A percentile compares a stretch with the other conserved stretches of the same genome.
phyloP scores from a whole-genome alignment of 2,329 filamentous ascomycete species.

The Nannizziopsis barbatae region DNA sequence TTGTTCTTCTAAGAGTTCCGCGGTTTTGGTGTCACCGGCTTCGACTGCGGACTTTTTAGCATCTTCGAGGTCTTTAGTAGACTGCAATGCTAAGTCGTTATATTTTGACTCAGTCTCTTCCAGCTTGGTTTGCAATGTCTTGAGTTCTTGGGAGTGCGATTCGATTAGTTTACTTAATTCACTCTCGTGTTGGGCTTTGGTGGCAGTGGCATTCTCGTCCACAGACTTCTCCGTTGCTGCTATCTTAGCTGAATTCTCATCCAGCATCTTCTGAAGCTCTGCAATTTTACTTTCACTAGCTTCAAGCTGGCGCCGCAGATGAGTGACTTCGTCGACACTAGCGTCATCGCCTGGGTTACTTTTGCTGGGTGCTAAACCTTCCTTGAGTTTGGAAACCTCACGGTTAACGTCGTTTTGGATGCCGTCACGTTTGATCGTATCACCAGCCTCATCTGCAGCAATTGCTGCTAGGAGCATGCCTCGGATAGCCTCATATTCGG shows the following conservation, averaged over 20 bases:
- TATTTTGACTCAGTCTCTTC: conserved; percentile 28
- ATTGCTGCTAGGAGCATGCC: conserved; percentile 23
- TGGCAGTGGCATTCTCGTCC: conserved; percentile 9
- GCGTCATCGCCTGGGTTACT: conserved; percentile 9
- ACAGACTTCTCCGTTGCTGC: conserved; percentile 10
- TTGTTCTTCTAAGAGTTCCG: conserved; percentile 28
- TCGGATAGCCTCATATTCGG: conserved; percentile 23
- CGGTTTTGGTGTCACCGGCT: conserved; percentile 28
- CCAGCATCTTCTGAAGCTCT: conserved; percentile 14
- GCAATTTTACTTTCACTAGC: conserved; percentile 17
- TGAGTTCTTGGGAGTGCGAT: conserved; percentile 15
- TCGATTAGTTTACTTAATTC: conserved; percentile 14
- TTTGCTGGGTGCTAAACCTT: conserved; percentile 17
- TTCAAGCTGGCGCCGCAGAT: conserved; percentile 15
- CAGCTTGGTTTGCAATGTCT: conserved; percentile 25
- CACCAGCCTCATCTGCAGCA: conserved; percentile 21
- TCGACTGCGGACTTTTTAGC: conserved; percentile 28
- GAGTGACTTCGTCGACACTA: conserved; percentile 14
- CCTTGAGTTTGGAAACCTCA: conserved; percentile 20
- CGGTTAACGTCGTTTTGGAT: conserved; percentile 18
- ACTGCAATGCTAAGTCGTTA: conserved; percentile 29
- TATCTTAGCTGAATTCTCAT: conserved; percentile 13
- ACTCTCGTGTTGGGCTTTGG: conserved; percentile 15
- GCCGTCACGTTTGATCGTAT: conserved; percentile 18
- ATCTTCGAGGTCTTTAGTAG: conserved; percentile 30